Base-by-base conservation (phyloP, 2,329 filamentous ascomycete species). In the Alternaria sp. region DNA sequence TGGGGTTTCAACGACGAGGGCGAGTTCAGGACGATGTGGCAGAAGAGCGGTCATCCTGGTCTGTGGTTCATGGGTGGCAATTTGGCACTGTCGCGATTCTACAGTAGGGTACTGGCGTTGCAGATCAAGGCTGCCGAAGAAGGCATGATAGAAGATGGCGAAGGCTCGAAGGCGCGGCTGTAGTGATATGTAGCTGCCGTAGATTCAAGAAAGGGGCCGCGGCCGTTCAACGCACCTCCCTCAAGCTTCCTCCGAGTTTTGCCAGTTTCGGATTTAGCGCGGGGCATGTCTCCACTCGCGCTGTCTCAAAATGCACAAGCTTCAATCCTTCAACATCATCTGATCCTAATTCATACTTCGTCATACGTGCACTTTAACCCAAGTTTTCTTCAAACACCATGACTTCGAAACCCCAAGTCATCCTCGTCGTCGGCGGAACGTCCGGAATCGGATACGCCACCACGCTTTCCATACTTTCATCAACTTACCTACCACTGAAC, bases 11-110 rank as follows among this genome's bases (percentile, higher is more conserved):
- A 85, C 69, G 66, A 77, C 4, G 84, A 86, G 61, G 84, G 84
- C 9, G 84, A 86, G 66, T 71, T 85, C 28, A 75, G 79, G 55
- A 83, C 81, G 0, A 80, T 80, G 58, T 83, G 78, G 65, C 79
- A 77, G 65, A 70, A 64, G 56, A 70, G 66, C 55, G 74, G 74
- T 8, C 70, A 81, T 64, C 79, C 76, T 0, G 75, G 78, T 4
- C 69, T 85, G 7, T 85, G 81, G 78, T 84, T 82, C 62, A 78
- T 79, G 60, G 83, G 83, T 5, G 83, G 83, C 0, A 81, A 82
- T 56, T 71, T 82, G 10, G 77, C 78, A 2, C 72, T 82, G 47
- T 75, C 76, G 5, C 75, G 84, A 46, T 96, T 80, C 62, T 82
- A 78, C 61, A 82, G 82, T 12, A 75, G 81, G 26, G 79, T 83